These are phyloP conservation scores for Colletotrichum lupini DNA, from an alignment of 2,329 filamentous ascomycete genomes.

Conservation along the genomic window DNA sequence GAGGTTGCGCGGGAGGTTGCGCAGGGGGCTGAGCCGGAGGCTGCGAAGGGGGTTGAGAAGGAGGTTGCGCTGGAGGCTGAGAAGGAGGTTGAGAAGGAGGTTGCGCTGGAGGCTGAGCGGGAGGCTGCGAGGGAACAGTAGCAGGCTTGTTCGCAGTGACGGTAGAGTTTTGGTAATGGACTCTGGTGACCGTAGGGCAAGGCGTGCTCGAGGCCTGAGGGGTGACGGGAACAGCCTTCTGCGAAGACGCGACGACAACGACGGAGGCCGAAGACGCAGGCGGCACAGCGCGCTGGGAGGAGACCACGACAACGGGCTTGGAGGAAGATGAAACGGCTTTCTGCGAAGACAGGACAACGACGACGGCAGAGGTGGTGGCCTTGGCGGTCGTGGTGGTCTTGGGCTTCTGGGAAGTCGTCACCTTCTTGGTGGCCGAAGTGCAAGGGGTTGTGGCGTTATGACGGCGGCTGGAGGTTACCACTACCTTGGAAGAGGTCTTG, in stretches of 20 bases:
- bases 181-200: constrained; percentile 5
- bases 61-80: not conserved
- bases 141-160: not conserved
- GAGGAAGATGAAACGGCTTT: not conserved
- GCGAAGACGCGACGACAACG: not conserved
- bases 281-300: not conserved
- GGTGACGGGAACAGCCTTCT: not conserved
- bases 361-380: not conserved
- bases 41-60: not conserved
- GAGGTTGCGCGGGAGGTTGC: not conserved
- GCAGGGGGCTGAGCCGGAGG: not conserved
- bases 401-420: constrained; percentile 4
- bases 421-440: not conserved
- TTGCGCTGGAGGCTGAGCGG: not conserved
- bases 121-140: constrained; percentile 4
- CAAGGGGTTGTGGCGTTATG: constrained; percentile 8
- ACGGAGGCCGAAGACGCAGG: not conserved
- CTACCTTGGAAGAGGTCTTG: not conserved
- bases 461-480: constrained; percentile 5
- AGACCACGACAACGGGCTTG: not conserved
- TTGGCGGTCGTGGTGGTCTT: constrained; percentile 17
- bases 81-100: not conserved
- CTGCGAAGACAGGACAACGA: not conserved
- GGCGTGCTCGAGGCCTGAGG: not conserved
- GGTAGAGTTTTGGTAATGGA: not conserved